These are phyloP conservation scores for Flaveria ramosissima DNA, from an alignment of 129 eudicot genomes.

Conservation along the genomic window DNA sequence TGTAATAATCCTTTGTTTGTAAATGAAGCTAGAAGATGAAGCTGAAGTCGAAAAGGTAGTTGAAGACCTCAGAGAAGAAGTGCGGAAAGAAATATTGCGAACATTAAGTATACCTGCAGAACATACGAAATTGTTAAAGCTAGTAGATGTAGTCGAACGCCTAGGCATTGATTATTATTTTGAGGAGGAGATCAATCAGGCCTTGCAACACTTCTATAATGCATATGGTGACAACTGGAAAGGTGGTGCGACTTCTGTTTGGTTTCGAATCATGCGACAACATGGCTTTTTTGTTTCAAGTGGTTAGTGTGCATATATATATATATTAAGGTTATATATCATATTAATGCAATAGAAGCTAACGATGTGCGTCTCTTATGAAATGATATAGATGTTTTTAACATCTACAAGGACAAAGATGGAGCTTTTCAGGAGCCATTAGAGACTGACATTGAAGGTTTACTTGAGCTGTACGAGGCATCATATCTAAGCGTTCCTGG, in stretches of 20 bases:
- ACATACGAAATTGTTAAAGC: neutral
- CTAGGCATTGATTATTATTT: neutral
- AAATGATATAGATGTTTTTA: conserved; percentile 28
- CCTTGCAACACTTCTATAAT: neutral
- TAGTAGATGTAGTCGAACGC: conserved; percentile 2
- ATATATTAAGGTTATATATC: no score
- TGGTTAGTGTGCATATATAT: conserved; percentile 19
- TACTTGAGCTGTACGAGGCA: conserved; percentile 27
- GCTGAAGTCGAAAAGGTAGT: neutral
- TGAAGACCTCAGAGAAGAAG: conserved; percentile 6
- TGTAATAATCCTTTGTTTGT: neutral
- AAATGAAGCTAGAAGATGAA: conserved; percentile 3
- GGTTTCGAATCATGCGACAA: conserved; percentile 22
- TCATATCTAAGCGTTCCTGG: conserved; percentile 25
- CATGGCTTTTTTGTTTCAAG: conserved; percentile 15
- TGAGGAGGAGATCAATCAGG: neutral
- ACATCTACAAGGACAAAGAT: neutral
- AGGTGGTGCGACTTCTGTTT: neutral
- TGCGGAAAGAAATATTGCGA: neutral
- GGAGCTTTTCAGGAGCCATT: conserved; percentile 28
- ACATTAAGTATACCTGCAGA: neutral
- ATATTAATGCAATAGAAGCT: neutral
- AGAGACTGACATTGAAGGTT: conserved; percentile 22
- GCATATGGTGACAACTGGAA: neutral
- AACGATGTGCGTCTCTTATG: neutral